These are phyloP conservation scores for Penicillium corylophilum DNA, from an alignment of 2,329 filamentous ascomycete species.

Conservation along the genomic window DNA sequence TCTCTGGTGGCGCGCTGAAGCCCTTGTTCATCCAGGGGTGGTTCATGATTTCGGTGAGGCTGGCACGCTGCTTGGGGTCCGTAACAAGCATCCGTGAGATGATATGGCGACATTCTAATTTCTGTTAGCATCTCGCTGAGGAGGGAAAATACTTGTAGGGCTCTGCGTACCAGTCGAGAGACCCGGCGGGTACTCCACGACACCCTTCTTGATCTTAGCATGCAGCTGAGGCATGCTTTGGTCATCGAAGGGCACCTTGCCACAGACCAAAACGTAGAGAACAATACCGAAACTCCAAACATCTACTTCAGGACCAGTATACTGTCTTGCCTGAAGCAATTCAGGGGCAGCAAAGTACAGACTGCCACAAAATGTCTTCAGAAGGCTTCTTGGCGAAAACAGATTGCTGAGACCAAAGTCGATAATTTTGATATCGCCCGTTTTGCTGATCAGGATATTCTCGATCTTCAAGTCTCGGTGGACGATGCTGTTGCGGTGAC, in stretches of 20 bases:
- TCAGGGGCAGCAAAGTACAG: slow-evolving; percentile 97
- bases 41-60: slow-evolving; percentile 84
- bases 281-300: slow-evolving; percentile 99
- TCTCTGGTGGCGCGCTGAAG: slow-evolving; percentile 81
- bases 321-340: slow-evolving; percentile 86
- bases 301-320: slow-evolving; percentile 94
- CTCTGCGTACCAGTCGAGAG: slow-evolving; percentile 74
- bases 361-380: slow-evolving; percentile 97
- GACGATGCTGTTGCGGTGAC: slow-evolving; percentile 96
- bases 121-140: not conserved
- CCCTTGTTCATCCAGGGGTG: slow-evolving; percentile 97
- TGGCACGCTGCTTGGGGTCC: slow-evolving; percentile 82
- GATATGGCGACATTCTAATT: slow-evolving; percentile 82
- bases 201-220: slow-evolving; percentile 96
- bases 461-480: slow-evolving; percentile 98
- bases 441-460: slow-evolving; percentile 98
- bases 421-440: slow-evolving; percentile 98
- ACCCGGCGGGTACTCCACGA: slow-evolving; percentile 94
- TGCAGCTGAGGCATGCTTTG: slow-evolving; percentile 98
- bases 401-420: slow-evolving; percentile 97
- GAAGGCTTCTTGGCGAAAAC: slow-evolving; percentile 77
- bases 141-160: not conserved
- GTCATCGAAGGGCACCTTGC: slow-evolving; percentile 97
- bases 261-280: slow-evolving; percentile 92
- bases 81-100: slow-evolving; percentile 96